Base-by-base conservation (phyloP, 805 yeast species). In the Kazachstania taianensis region DNA sequence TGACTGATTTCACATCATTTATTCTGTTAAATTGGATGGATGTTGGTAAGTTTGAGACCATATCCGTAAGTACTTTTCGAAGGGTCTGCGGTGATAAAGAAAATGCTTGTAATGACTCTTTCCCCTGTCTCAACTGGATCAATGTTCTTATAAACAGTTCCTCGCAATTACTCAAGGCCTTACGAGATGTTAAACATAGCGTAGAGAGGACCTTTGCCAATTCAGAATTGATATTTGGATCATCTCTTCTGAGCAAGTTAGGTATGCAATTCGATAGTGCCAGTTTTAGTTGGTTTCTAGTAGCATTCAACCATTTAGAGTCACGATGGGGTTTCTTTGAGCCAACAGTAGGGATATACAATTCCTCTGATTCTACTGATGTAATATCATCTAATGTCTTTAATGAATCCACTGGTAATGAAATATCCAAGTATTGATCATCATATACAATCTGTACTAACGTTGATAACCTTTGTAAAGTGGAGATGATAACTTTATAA, bases 221-320 rank as follows among this genome's bases (percentile, higher is more conserved):
- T 8, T 47, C 41, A 2, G 25, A 28, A 12, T 44, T 41, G 5
- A 55, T 48, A 9, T 35, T 25, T 1, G 7, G n/a, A 31, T 52
- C 51, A 9, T 46, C 39, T 25, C 62, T 46, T 35, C 44, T 51
- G 1, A 46, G n/a, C 15, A 55, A 34, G 31, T 39, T 51, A 1
- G 49, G 49, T 2, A 55, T 28, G 17, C 70, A 53, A 2, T 61
- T 45, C 17, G 59, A 52, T 5, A 78, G 39, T 0, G 78, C 73
- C 13, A 65, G 52, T 32, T 60, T 58, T 3, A 75, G 58, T 45
- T 78, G 82, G 13, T 53, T 46, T 4, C 69, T 54, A 0, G 81
- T 73, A 0, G 69, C 75, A 10, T 51, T 59, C n/a, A 75, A 49
- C 84, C 84, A 77, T 12, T 67, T 45, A 5, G 59, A 59, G 4